Conservation (phyloP, 2,329 filamentous ascomycete genomes). For the Phyllosticta citrichinensis region DNA sequence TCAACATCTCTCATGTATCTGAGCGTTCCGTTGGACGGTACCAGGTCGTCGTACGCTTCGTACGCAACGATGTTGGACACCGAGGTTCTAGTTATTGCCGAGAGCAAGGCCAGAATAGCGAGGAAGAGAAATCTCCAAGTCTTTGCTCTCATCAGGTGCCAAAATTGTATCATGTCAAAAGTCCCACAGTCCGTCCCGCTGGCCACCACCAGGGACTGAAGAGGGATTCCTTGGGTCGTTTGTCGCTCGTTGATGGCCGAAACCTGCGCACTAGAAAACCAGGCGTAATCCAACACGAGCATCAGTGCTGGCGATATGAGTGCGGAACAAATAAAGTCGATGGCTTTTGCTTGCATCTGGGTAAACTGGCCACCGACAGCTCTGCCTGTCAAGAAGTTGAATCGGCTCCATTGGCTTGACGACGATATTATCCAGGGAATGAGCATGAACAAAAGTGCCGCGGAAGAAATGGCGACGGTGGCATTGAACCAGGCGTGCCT, state of each 20-base stretch:
- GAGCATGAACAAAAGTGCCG: not conserved
- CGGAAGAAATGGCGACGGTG: not conserved
- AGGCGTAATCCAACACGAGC: constrained; percentile 11
- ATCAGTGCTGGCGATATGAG: constrained; percentile 13
- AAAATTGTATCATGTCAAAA: constrained; percentile 11
- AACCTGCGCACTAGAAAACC: constrained; percentile 14
- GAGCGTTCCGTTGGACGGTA: not conserved
- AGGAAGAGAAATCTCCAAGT: constrained; percentile 8
- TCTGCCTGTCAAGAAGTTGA: not conserved
- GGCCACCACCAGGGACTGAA: constrained; percentile 7
- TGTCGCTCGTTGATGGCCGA: constrained; percentile 13
- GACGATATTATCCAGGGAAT: not conserved
- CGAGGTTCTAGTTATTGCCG: constrained; percentile 8
- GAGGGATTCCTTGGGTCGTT: not conserved
- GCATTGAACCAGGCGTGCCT: not conserved
- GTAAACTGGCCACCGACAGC: constrained; percentile 12
- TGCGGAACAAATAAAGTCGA: constrained; percentile 14
- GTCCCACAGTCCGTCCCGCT: constrained; percentile 9
- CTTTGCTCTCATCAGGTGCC: constrained; percentile 4
- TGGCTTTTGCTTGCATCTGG: constrained; percentile 13
- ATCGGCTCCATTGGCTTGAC: not conserved
- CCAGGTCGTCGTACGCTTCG: constrained; percentile 8
- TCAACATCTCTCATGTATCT: not conserved
- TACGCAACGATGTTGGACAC: constrained; percentile 13
- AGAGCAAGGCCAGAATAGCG: constrained; percentile 3